These are phyloP conservation scores for Cenococcum geophilum DNA, from an alignment of 495 filamentous ascomycete genomes.

Conservation along the genomic window DNA sequence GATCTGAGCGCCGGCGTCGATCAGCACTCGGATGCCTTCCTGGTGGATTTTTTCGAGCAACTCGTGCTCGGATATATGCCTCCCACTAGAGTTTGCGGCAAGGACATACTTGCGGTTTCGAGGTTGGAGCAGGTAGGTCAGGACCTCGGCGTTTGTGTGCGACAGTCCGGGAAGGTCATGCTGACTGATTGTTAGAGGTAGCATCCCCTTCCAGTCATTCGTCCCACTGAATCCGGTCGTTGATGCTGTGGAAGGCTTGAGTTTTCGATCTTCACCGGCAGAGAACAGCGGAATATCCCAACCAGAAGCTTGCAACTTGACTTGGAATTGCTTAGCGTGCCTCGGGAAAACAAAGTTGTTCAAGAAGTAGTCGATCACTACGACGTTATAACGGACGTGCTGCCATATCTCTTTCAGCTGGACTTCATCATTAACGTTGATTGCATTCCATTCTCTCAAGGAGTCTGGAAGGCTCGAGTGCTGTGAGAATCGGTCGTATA, in stretches of 20 bases:
- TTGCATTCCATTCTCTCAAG: constrained; percentile 43
- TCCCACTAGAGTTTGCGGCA: constrained; percentile 28
- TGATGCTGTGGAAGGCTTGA: too few species aligned
- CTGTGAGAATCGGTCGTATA: constrained; percentile 46
- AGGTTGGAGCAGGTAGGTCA: constrained; percentile 46
- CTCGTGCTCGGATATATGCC: constrained; percentile 36
- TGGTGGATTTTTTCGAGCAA: constrained; percentile 37
- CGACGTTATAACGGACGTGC: constrained; percentile 36
- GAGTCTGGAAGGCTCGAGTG: constrained; percentile 38
- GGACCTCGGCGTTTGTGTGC: constrained; percentile 51
- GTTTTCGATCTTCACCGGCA: too few species aligned
- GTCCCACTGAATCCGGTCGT: constrained; percentile 54
- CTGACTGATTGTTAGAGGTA: constrained; percentile 51
- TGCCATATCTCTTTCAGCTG: constrained; percentile 44
- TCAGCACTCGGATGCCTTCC: constrained; percentile 41
- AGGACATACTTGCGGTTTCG: constrained; percentile 43
- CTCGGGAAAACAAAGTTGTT: constrained; percentile 51
- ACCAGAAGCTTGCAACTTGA: constrained; percentile 49
- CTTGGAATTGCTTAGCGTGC: constrained; percentile 48
- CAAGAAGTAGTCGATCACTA: constrained; percentile 47
- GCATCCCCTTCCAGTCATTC: constrained; percentile 46
- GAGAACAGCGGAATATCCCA: constrained; percentile 47
- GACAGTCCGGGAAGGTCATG: constrained; percentile 44
- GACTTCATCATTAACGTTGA: constrained; percentile 47
- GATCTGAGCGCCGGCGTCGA: constrained; percentile 50